Evolutionary conservation across 495 filamentous ascomycete genomes (phyloP), one percentile per base, ranked within the genome.

Genomic region (Aspergillus diversus): DNA sequence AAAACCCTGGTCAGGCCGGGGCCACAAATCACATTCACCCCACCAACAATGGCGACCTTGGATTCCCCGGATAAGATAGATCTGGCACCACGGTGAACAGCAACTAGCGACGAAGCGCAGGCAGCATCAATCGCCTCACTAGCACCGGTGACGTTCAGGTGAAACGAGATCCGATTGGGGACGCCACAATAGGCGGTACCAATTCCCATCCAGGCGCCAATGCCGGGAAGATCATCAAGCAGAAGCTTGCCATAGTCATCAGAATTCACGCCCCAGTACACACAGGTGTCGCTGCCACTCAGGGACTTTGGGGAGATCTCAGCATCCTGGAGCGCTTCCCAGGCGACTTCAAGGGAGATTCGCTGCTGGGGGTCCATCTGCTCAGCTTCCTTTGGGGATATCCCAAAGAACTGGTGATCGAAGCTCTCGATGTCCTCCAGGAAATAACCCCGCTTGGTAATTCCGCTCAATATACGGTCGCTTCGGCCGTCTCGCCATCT

Each of bases 301-400:
- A 77, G 48, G 31, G 42, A 57, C 12, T 73, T 63, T 68, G 59
- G 69, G 64, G 59, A 27, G 42, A 59, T 59, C 4, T 43, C 56
- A 13, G 56, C 56, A 15, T 59, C 21, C 31, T 59, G 9, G 12
- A 59, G 21, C n/a, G 56, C 81, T 57, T 88, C 84, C 50, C 84
- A 88, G 7, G 81, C 73, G 6, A 77, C 71, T 66, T 88, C 86
- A 0, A 89, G 74, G 16, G 83, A 69, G 8, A 84, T 65, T 7
- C 78, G 68, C 54, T 79, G 77, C 52, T 79, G 72, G 4, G 78
- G 78, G 56, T 81, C 78, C 69, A 81, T 74, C 17, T 66, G 63
- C 51, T 53, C 63, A 3, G 59, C 64, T 46, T 67, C 64, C 16
- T 63, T 63, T 0, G 64, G 60, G 0, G 60, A 63, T 13, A 67